Evolutionary conservation across 495 filamentous ascomycete genomes (phyloP).

Genomic region (Beverwykella pulmonaria): DNA sequence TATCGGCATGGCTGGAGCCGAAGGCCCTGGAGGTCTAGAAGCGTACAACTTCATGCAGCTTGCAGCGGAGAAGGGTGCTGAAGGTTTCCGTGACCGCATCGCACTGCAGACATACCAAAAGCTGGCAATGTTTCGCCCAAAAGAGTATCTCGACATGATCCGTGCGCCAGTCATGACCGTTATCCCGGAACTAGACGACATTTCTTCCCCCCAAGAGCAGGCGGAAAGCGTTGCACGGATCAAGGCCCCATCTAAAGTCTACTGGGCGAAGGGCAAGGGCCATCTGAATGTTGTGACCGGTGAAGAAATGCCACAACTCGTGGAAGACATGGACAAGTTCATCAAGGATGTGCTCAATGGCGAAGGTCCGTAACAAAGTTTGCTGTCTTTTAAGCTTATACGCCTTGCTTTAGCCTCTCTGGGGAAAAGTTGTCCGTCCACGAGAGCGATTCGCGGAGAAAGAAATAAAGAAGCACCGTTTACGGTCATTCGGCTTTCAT

Average conservation of each 20-base stretch:
- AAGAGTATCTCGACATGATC: constrained; percentile 26
- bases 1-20: constrained; percentile 29
- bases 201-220: constrained; percentile 25
- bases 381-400: too few relatives aligned
- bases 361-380: neutral
- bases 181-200: constrained; percentile 37
- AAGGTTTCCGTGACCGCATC: constrained; percentile 13
- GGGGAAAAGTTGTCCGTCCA: too few relatives aligned
- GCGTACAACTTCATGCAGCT: constrained; percentile 21
- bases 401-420: too few relatives aligned
- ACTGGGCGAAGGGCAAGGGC: constrained; percentile 15
- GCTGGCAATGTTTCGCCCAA: constrained; percentile 24
- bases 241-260: constrained; percentile 9
- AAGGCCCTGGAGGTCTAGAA: constrained; percentile 16
- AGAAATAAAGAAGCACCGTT: too few relatives aligned
- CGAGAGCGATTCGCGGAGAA: too few relatives aligned
- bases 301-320: constrained; percentile 6
- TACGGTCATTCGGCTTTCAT: too few relatives aligned
- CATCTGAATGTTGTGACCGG: constrained; percentile 19
- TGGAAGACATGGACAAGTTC: neutral
- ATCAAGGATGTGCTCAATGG: constrained; percentile 3
- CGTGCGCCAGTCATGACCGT: constrained; percentile 37
- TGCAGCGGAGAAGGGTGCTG: constrained; percentile 32
- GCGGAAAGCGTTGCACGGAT: neutral
- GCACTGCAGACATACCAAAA: constrained; percentile 19